Conservation (phyloP, 495 filamentous ascomycete genomes). For the Penicillium bialowiezense region DNA sequence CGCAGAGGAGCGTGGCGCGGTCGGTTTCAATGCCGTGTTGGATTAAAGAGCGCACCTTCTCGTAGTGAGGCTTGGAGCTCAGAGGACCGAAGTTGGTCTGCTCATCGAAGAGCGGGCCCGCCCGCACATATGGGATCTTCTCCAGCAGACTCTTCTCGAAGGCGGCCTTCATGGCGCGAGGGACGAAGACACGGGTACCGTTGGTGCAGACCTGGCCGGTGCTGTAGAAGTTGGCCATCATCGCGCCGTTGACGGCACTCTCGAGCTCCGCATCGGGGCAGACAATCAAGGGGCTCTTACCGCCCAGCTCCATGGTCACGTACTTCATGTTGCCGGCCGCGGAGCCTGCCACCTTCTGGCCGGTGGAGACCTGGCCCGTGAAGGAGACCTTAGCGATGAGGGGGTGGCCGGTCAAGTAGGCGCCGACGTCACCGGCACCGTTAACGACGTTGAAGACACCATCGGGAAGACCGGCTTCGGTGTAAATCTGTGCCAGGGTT, state of each 20-base stretch:
- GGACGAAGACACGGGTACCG: conserved; percentile 77
- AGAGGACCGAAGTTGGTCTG: conserved; percentile 76
- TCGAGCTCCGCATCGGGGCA: conserved; percentile 70
- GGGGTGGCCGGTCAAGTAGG: conserved; percentile 64
- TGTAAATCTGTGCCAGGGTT: conserved; percentile 66
- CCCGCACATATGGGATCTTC: conserved; percentile 64
- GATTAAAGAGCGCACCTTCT: conserved; percentile 70
- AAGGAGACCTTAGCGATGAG: conserved; percentile 76
- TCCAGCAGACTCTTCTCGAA: conserved; percentile 65
- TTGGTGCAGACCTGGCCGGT: conserved; percentile 84
- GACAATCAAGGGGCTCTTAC: conserved; percentile 71
- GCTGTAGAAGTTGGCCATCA: conserved; percentile 88
- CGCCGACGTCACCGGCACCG: conserved; percentile 68
- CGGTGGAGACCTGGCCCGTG: conserved; percentile 78
- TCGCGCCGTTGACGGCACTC: conserved; percentile 73
- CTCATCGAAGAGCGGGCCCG: conserved; percentile 65
- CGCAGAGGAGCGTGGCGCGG: conserved; percentile 67
- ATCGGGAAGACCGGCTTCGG: conserved; percentile 67
- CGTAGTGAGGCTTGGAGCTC: conserved; percentile 61
- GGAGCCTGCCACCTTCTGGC: conserved; percentile 66
- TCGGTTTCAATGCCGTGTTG: conserved; percentile 65
- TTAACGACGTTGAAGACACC: conserved; percentile 83
- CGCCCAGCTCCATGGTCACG: conserved; percentile 81
- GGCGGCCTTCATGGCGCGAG: conserved; percentile 51
- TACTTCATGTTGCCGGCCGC: conserved; percentile 79